phyloP scores from a whole-genome alignment of 1,139 yeast species.

The Saccharomyces hybrid region DNA sequence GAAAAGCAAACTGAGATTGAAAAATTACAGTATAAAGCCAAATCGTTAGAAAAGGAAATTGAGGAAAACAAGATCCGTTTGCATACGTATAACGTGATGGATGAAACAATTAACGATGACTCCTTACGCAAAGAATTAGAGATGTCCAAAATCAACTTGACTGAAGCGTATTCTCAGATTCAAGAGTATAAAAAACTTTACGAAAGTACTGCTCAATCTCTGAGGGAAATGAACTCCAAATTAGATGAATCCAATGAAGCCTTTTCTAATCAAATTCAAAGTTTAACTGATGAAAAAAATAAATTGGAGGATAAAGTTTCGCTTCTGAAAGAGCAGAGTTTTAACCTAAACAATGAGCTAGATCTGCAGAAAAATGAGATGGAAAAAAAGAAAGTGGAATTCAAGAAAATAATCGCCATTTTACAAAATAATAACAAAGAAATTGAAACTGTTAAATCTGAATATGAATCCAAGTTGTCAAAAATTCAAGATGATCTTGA shows the following conservation, averaged over 20 bases:
- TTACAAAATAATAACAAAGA: conserved; percentile 18
- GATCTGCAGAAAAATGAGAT: conserved; percentile 11
- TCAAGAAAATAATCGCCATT: conserved; percentile 17
- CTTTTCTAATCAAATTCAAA: conserved; percentile 32
- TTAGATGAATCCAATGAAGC: conserved; percentile 39
- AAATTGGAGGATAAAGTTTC: conserved; percentile 34
- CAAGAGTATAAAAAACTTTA: conserved; percentile 46
- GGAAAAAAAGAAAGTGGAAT: conserved; percentile 21
- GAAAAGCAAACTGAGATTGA: conserved; percentile 30
- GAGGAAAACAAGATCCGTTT: conserved; percentile 35
- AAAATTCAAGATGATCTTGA: conserved; percentile 42
- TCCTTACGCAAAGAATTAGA: conserved; percentile 36
- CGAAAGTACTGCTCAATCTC: conserved; percentile 43
- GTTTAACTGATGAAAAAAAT: conserved; percentile 32
- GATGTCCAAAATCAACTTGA: conserved; percentile 40
- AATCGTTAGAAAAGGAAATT: conserved; percentile 34
- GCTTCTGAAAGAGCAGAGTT: conserved; percentile 33
- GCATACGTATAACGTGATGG: conserved; percentile 16
- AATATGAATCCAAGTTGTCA: conserved; percentile 35
- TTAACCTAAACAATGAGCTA: conserved; percentile 29
- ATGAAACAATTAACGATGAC: conserved; percentile 25
- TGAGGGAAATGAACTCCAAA: conserved; percentile 36
- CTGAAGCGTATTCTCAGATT: conserved; percentile 41
- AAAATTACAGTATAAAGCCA: conserved; percentile 29
- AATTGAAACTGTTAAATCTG: conserved; percentile 32